A percentile compares a stretch with the other conserved stretches of the same genome.
These are phyloP conservation scores for Syzygium malaccense DNA, from an alignment of 441 rosid genomes.

Conservation along the genomic window DNA sequence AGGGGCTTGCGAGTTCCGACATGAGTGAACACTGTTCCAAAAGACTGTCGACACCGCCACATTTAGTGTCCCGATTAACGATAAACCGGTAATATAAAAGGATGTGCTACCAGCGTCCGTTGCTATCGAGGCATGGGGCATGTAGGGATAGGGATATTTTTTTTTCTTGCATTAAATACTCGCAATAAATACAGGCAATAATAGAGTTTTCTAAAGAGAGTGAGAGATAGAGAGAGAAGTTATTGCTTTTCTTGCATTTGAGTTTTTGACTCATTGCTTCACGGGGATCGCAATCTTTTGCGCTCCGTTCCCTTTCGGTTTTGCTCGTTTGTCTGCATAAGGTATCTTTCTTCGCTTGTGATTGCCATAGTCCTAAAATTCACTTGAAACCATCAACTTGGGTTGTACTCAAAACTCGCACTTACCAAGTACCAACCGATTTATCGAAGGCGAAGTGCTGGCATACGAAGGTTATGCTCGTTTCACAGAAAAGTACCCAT, in stretches of 20 bases:
- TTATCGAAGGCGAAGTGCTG: neutral
- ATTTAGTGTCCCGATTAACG: neutral
- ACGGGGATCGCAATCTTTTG: neutral
- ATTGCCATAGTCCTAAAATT: neutral
- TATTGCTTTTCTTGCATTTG: neutral
- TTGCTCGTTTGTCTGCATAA: neutral
- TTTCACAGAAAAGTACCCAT: neutral
- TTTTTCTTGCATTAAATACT: neutral
- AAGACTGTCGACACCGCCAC: neutral
- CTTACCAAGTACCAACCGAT: neutral
- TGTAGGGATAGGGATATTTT: neutral
- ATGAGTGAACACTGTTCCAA: neutral
- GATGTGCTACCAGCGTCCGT: neutral
- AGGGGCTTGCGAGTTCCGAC: neutral
- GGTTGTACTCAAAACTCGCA: neutral
- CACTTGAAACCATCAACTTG: neutral
- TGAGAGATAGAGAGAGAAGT: neutral
- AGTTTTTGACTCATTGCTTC: neutral
- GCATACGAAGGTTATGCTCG: accelerated
- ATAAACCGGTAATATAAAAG: neutral
- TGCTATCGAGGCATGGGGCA: neutral
- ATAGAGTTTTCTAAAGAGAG: neutral
- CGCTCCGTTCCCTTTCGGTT: neutral
- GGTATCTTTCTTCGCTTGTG: neutral
- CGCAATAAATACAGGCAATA: neutral